Percentiles rank a stretch among this genome's conserved stretches.
Evolutionary conservation across 2,329 filamentous ascomycete genomes (phyloP).

Genomic region (Cadophora sp.): DNA sequence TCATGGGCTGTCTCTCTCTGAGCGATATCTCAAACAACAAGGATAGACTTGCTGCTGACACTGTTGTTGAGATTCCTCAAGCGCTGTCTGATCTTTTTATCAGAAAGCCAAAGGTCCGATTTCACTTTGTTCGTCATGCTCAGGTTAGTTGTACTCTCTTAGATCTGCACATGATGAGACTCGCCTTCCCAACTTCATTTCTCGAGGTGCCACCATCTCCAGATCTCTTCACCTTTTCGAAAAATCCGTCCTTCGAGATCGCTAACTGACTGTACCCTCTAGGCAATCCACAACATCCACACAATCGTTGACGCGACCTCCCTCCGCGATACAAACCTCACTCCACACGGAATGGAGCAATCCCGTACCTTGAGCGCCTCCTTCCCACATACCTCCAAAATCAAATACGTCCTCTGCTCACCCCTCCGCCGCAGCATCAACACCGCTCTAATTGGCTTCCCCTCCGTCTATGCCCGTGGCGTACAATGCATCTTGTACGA

Average conservation of each 20-base stretch:
- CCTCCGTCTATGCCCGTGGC: background rate
- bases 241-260: background rate
- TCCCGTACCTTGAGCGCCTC: background rate
- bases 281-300: slow-evolving; percentile 18
- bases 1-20: slow-evolving; percentile 1
- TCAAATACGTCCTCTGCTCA: slow-evolving; percentile 21
- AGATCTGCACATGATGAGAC: background rate
- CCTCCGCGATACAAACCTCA: slow-evolving; percentile 18
- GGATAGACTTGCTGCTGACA: background rate
- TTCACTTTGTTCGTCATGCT: slow-evolving; percentile 25
- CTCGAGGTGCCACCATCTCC: background rate
- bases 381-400: slow-evolving; percentile 49
- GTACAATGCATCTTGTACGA: slow-evolving; percentile 13
- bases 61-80: background rate
- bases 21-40: background rate
- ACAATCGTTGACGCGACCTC: background rate
- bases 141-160: slow-evolving; percentile 10
- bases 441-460: slow-evolving; percentile 15
- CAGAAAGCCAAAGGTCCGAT: slow-evolving; percentile 7
- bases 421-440: slow-evolving; percentile 19
- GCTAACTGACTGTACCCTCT: background rate
- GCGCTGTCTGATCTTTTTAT: background rate
- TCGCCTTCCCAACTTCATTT: no score
- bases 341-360: slow-evolving; percentile 10
- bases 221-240: background rate